Evolutionary conservation across 2,329 filamentous ascomycete species (phyloP).

Genomic region (Nothopassalora personata): DNA sequence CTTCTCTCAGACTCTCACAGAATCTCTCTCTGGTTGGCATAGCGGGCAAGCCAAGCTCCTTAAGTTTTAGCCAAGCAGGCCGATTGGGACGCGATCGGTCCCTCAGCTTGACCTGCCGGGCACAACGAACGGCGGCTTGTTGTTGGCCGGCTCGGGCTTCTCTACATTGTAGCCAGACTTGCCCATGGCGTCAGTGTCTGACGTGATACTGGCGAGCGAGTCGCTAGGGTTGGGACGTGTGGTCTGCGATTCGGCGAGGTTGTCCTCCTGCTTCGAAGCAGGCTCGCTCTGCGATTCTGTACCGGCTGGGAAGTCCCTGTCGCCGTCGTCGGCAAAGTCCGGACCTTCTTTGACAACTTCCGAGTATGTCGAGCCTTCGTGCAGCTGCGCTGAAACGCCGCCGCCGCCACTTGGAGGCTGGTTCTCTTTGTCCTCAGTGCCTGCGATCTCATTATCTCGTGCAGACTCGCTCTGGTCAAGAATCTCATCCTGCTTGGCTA

Average conservation of each 20-base stretch:
- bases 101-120: constrained; percentile 2
- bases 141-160: constrained; percentile 3
- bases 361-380: neutral
- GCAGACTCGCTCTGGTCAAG: neutral
- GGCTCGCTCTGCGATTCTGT: constrained; percentile 11
- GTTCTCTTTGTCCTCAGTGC: constrained; percentile 3
- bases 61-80: neutral
- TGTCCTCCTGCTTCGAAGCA: constrained; percentile 21
- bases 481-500: constrained; percentile 2
- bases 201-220: constrained; percentile 7
- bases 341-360: neutral
- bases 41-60: neutral
- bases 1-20: constrained; percentile 1
- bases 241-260: constrained; percentile 17
- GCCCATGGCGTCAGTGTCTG: constrained; percentile 29
- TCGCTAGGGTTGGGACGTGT: constrained; percentile 14
- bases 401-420: neutral
- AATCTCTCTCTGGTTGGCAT: constrained; percentile 4
- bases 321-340: neutral
- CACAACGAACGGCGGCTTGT: neutral
- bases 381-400: neutral
- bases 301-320: neutral
- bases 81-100: constrained; percentile 3
- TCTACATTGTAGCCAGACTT: constrained; percentile 19
- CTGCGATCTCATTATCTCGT: constrained; percentile 12